phyloP scores from a whole-genome alignment of 352 stramenopile species.

The Phytopythium oedochilum region DNA sequence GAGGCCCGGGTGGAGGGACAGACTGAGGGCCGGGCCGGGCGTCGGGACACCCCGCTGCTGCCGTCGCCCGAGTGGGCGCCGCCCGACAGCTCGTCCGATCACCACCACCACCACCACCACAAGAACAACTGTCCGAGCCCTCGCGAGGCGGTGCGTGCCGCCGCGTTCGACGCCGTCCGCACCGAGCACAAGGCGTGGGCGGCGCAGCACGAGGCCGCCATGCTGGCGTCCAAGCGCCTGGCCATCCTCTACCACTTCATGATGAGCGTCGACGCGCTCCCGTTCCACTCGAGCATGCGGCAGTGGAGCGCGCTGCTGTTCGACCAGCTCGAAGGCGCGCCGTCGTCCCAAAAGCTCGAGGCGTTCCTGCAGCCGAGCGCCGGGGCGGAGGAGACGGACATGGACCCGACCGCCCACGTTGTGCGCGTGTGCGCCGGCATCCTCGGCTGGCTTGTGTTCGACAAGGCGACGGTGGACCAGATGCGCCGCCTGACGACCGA shows the following conservation, averaged over 20 bases:
- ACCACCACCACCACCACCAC: not conserved
- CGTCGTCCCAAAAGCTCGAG: not conserved
- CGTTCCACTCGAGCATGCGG: conserved; percentile 19
- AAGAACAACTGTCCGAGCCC: not conserved
- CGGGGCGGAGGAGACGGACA: not conserved
- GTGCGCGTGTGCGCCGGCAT: conserved; percentile 21
- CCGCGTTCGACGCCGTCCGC: not conserved
- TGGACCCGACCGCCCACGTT: conserved; percentile 9
- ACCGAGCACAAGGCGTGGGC: conserved; percentile 39
- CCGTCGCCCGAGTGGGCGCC: conserved; percentile 7
- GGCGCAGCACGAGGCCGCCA: conserved; percentile 21
- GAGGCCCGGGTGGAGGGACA: conserved; percentile 4
- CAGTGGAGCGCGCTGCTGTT: conserved; percentile 23
- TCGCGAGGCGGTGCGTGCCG: not conserved
- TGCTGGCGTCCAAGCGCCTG: conserved; percentile 48
- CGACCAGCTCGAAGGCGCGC: conserved; percentile 8
- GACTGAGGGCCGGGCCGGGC: conserved; percentile 33
- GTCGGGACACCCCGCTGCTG: conserved; percentile 21
- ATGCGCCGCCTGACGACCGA: conserved; percentile 19
- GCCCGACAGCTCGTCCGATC: not conserved
- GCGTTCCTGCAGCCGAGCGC: conserved; percentile 13
- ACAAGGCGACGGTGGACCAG: conserved; percentile 18
- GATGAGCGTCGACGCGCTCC: conserved; percentile 17
- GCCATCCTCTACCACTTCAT: conserved; percentile 44
- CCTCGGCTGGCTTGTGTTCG: conserved; percentile 24